Base-by-base conservation (phyloP, 495 filamentous ascomycete species). In the Aspergillus haitiensis region DNA sequence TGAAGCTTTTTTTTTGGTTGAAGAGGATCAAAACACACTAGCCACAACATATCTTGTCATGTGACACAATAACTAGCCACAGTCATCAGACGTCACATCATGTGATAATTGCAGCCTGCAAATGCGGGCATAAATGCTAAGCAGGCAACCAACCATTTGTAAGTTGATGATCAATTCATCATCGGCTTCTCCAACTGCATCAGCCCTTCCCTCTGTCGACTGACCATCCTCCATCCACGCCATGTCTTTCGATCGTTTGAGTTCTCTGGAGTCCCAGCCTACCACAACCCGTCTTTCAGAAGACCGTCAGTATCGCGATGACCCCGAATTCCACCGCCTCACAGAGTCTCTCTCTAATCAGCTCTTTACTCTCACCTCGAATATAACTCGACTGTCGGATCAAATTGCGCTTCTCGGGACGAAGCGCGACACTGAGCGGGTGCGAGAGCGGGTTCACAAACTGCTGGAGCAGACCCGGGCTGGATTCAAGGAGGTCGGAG, bases 241-340 rank as follows among this genome's bases (percentile, higher is more conserved):
- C 63, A 98, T 98, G 93, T 96, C 93, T 42, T 98, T 95, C 75
- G 88, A 96, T 72, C 90, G 89, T 58, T 81, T 93, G 64, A 86
- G 86, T 63, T 86, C 85, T 54, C 80, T 97, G 58, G 93, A 98
- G 78, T 83, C 92, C 57, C 89, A 92, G 77, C 85, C 88, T 48
- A 88, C 86, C 11, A 83, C 82, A 51, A 76, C 78, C 61, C 85
- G 87, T 53, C 81, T 84, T 49, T 72, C 78, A 18, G 86, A 91
- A 64, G 96, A 95, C 73, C 79, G 88, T 61, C 73, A 84, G 49
- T 89, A 87, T 67, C 78, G 77, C 63, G 94, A 99, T 76, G 93
- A 97, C 69, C 95, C 95, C 46, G 92, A 94, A 64, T 99, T 98
- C 82, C 81, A 87, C 63, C 80, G 80, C 16, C 82, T 95, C 62